Evolutionary conservation across 345 rosid species (phyloP), one percentile per base, ranked within the genome.

Genomic region (Hypericum perforatum): DNA sequence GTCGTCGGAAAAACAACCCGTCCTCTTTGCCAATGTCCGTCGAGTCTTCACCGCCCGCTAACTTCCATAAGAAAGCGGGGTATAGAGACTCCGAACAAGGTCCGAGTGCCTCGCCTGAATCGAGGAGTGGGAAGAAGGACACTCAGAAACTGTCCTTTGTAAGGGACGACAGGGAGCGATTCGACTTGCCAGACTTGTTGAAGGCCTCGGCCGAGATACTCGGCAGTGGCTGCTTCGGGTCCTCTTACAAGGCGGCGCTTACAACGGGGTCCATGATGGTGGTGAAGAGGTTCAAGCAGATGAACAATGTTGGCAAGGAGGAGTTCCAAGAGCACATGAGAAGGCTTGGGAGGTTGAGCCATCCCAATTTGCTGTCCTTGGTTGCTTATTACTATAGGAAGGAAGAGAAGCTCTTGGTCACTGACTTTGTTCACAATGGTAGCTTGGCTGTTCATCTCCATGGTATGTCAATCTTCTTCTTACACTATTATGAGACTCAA

Each of bases 141-240:
- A 16, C 16, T 11, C 11, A 70, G 15, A 79, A 78, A 72, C 58
- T 92, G 15, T 68, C 82, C 0, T 85, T 88, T 13, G 70, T 88
- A 16, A 77, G 78, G 61, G 91, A 88, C 5, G 94, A 82, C 11
- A 69, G 70, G 58, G 94, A 65, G 58, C 74, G 10, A 64, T 88
- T 92, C 54, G 98, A 92, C 45, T 63, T 92, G 68, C 78, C 68
- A 39, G 97, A 82, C 58, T 54, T 92, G 75, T 56, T 92, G 8
- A 85, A 77, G 59, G 84, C 98, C 8, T 82, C 97, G 0, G 98
- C 97, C 3, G 97, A 92, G 70, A 85, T 92, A 32, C 37, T 92
- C 29, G 95, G 95, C 2, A 88, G 89, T 36, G 98, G 96, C 0
- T 68, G 86, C 74, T 85, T 88, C 39, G 94, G 97, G 0, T 70